Evolutionary conservation across 345 rosid species (phyloP), one percentile per base, ranked within the genome.

Genomic region (Luvunga scandens): DNA sequence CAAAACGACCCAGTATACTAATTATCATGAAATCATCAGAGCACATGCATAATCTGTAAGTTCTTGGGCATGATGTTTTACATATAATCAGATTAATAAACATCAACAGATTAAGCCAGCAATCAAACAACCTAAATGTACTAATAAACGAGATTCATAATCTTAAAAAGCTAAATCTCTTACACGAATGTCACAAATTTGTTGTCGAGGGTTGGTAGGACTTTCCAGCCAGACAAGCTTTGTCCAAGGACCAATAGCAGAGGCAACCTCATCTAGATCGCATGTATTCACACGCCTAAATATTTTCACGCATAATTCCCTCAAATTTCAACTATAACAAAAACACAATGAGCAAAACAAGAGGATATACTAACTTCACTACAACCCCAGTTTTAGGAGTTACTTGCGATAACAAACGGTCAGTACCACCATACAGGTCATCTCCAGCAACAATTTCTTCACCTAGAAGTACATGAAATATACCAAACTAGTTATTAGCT

Each of bases 141-240:
- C 14, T 8, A 25, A 70, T 3, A 70, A 48, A 27, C 9, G 27
- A 12, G 10, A 70, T 27, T 27, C 5, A 27, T 39, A 24, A 36
- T 42, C 36, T 6, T 12, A 68, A 42, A 76, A 72, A 79, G 45
- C 6, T 75, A 42, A 63, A 76, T 5, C 33, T 50, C 81, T 87
- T 85, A 94, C 98, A 48, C 86, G 90, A 77, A 93, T 93, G 84
- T 90, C 98, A 75, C 90, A 91, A 80, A 94, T 90, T 83, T 89
- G 94, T 85, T 82, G 94, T 48, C 93, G 89, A 56, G 98, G 98
- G 55, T 93, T 94, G 55, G 98, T 93, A 33, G 98, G 98, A 86
- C 97, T 93, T 85, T 93, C 98, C 73, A 94, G 79, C 98, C 97
- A 93, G 70, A 94, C 94, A 78, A 94, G 97, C 86, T 93, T 94